These are phyloP conservation scores for Lycium ferocissimum DNA, from an alignment of 257 asterid species.

Conservation along the genomic window DNA sequence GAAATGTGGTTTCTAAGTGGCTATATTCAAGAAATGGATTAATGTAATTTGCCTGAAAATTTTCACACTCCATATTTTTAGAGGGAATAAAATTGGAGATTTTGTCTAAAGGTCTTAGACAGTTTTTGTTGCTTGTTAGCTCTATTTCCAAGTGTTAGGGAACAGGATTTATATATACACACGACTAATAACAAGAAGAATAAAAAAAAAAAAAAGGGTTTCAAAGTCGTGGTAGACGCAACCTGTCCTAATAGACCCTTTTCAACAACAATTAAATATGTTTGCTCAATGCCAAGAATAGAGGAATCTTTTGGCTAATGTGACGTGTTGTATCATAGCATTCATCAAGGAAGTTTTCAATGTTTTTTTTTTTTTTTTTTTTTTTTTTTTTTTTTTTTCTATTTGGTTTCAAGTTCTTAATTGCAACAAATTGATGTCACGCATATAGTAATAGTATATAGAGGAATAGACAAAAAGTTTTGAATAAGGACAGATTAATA, in stretches of 20 bases:
- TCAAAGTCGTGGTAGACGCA: neutral
- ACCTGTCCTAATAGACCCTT: neutral
- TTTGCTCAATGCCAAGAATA: conserved; percentile 25
- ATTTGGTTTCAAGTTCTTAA: conserved; percentile 14
- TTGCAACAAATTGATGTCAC: neutral
- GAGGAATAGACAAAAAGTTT: neutral
- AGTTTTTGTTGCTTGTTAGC: conserved; percentile 3
- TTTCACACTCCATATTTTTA: conserved; percentile 30
- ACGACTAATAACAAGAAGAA: neutral
- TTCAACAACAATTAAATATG: too few relatives aligned
- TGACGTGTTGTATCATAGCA: neutral
- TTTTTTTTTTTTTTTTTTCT: too few relatives aligned
- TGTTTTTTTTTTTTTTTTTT: too few relatives aligned
- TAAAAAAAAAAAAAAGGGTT: neutral
- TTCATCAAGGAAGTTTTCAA: neutral
- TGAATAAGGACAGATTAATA: neutral
- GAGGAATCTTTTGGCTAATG: conserved; percentile 31
- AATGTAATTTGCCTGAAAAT: conserved; percentile 31
- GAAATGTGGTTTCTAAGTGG: conserved; percentile 26
- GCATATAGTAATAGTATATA: neutral
- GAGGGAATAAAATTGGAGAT: conserved; percentile 14
- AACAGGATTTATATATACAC: conserved; percentile 28
- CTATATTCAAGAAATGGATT: conserved; percentile 9
- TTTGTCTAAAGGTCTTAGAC: neutral
- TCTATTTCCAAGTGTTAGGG: conserved; percentile 21